Conservation (phyloP, 257 asterid species). For the Handroanthus guayacan region DNA sequence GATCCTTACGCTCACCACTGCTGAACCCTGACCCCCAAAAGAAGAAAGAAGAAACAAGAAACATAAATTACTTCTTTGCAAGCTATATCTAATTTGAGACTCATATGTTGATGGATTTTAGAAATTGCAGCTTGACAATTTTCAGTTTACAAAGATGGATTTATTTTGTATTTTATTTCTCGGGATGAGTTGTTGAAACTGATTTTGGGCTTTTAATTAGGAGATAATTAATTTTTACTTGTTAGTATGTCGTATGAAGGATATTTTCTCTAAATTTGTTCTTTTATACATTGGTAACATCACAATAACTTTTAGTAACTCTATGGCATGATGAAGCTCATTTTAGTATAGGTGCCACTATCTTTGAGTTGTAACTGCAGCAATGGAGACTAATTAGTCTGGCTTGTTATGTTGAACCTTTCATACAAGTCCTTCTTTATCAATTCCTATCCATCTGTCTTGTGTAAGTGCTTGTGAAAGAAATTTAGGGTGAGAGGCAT, state of each 20-base stretch:
- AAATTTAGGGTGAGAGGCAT: not conserved
- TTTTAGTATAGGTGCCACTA: conserved; percentile 22
- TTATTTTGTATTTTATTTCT: conserved; percentile 8
- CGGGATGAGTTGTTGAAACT: conserved; percentile 5
- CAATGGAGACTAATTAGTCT: not conserved
- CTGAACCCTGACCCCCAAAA: not conserved
- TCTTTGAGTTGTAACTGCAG: not conserved
- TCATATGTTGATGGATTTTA: not conserved
- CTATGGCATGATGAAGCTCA: not conserved
- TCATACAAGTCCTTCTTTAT: not conserved
- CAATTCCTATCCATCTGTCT: not conserved
- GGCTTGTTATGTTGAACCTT: conserved; percentile 7
- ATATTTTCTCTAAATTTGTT: not conserved
- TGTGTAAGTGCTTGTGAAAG: conserved; percentile 6
- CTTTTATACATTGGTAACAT: not conserved
- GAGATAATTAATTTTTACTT: not conserved
- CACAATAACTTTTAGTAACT: conserved; percentile 9
- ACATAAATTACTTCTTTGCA: not conserved
- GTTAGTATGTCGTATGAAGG: not conserved
- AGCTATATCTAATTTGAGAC: conserved; percentile 2
- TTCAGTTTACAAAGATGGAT: conserved; percentile 13
- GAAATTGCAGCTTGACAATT: not conserved
- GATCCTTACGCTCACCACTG: not conserved
- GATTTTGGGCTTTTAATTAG: conserved; percentile 14
- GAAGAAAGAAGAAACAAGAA: not conserved